These are phyloP conservation scores for Prorocentrum cordatum DNA, from an alignment of 169 alveolate genomes.

Conservation along the genomic window DNA sequence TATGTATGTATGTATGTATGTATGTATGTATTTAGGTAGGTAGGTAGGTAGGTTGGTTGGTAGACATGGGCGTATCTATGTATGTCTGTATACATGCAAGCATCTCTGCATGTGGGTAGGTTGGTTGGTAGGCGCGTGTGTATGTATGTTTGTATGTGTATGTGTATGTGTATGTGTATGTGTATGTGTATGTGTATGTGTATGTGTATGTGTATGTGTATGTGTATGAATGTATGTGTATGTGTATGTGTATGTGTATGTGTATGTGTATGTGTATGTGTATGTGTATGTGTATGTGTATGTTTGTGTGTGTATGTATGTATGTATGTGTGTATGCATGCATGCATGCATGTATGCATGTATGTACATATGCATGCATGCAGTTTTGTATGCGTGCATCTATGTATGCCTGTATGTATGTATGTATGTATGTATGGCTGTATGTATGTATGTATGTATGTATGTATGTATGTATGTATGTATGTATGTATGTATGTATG, in stretches of 20 bases:
- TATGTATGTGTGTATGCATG: not conserved
- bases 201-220: not conserved
- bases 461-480: no score
- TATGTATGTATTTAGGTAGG: no score
- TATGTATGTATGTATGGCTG: not conserved
- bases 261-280: not conserved
- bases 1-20: no score
- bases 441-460: not conserved
- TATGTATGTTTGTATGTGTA: not conserved
- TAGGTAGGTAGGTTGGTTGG: no score
- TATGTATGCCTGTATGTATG: not conserved
- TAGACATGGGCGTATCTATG: no score
- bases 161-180: not conserved
- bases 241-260: not conserved
- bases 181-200: not conserved
- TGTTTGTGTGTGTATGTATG: no score
- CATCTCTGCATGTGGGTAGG: no score
- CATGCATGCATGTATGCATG: not conserved
- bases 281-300: not conserved
- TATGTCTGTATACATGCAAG: no score
- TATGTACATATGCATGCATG: not conserved
- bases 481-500: no score
- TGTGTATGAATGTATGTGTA: not conserved
- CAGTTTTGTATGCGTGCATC: not conserved
- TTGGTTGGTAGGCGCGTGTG: not conserved